These are phyloP conservation scores for Colletotrichum godetiae DNA, from an alignment of 2,329 filamentous ascomycete species.

Conservation along the genomic window DNA sequence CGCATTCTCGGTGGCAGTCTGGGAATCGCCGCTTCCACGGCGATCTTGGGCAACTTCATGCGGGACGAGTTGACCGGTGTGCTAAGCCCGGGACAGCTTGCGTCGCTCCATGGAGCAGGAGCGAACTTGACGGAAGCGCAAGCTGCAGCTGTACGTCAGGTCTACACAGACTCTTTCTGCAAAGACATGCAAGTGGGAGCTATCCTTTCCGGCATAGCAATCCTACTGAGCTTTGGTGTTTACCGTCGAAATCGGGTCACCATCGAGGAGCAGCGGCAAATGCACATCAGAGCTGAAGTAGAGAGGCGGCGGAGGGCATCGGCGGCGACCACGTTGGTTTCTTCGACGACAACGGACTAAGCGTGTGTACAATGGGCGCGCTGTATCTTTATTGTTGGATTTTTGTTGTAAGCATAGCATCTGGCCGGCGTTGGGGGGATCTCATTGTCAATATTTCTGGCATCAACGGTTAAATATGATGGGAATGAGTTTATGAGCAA, in stretches of 20 bases:
- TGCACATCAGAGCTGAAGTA: conserved; percentile 21
- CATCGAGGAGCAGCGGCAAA: conserved; percentile 40
- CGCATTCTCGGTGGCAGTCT: conserved; percentile 65
- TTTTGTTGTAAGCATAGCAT: not conserved
- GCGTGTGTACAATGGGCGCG: not conserved
- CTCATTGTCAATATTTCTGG: not conserved
- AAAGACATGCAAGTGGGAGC: conserved; percentile 60
- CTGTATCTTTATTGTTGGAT: not conserved
- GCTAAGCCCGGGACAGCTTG: conserved; percentile 43
- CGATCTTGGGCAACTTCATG: conserved; percentile 51
- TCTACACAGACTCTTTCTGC: conserved; percentile 58
- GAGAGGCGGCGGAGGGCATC: conserved; percentile 28
- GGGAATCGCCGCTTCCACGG: conserved; percentile 64
- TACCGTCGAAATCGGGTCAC: conserved; percentile 48
- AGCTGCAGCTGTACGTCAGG: conserved; percentile 46
- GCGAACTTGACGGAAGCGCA: conserved; percentile 42
- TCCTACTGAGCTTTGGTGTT: conserved; percentile 53
- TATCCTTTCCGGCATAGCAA: conserved; percentile 51
- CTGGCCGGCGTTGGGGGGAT: not conserved
- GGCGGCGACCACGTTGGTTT: conserved; percentile 27
- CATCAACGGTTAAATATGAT: not conserved
- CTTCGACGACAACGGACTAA: conserved; percentile 21
- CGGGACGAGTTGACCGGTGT: conserved; percentile 43
- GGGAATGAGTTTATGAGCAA: not conserved
- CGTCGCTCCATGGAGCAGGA: conserved; percentile 39